These are phyloP conservation scores for Pulveroboletus sp. DNA, from an alignment of 768 basidiomycete genomes.

Conservation along the genomic window DNA sequence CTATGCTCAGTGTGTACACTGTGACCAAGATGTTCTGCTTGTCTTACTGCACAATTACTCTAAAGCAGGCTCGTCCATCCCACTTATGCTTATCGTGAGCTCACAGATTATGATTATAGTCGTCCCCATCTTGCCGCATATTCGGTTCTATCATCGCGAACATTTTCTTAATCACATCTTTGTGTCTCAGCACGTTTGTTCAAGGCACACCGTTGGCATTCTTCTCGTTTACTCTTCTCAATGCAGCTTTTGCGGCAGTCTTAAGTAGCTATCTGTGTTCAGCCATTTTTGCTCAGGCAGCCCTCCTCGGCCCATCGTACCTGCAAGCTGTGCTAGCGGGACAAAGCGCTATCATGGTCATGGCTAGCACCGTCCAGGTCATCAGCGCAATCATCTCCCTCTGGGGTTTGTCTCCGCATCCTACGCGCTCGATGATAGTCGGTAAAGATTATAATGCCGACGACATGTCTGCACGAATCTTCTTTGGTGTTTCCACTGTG, in stretches of 20 bases:
- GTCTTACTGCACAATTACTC: constrained; percentile 65
- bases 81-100: neutral
- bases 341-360: constrained; percentile 79
- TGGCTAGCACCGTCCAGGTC: constrained; percentile 71
- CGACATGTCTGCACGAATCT: constrained; percentile 61
- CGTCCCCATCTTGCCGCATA: constrained; percentile 54
- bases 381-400: constrained; percentile 58
- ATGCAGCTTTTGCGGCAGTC: constrained; percentile 56
- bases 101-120: constrained; percentile 35
- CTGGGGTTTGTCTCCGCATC: constrained; percentile 36
- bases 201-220: constrained; percentile 51
- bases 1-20: constrained; percentile 59
- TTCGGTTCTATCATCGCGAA: constrained; percentile 48
- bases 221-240: constrained; percentile 62
- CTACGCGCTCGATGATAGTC: no score
- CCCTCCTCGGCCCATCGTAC: constrained; percentile 68
- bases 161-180: constrained; percentile 51
- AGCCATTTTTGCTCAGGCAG: constrained; percentile 70
- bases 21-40: constrained; percentile 65
- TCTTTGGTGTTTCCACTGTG: constrained; percentile 64
- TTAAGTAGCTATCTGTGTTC: constrained; percentile 75
- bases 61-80: constrained; percentile 52
- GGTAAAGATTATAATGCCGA: constrained; percentile 39
- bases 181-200: constrained; percentile 65
- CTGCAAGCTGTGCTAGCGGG: constrained; percentile 77